A percentile compares a stretch with the other conserved stretches of the same genome.
phyloP scores from a whole-genome alignment of 768 basidiomycete species.

The Polyporus arcularius region DNA sequence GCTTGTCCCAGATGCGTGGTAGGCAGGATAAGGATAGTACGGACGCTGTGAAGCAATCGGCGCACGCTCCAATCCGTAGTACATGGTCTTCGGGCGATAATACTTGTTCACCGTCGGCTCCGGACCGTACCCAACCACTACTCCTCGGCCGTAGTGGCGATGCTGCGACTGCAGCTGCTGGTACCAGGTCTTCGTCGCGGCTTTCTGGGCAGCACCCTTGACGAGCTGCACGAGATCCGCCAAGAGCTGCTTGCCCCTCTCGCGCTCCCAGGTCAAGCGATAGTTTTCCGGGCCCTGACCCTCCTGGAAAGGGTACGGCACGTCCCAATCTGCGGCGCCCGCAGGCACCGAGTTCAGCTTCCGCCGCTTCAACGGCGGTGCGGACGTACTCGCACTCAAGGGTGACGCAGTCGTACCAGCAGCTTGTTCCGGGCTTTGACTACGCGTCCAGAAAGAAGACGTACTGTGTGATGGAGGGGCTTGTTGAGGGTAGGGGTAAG shows the following conservation, averaged over 20 bases:
- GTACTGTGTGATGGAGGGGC: neutral
- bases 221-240: conserved; percentile 61
- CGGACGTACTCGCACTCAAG: conserved; percentile 30
- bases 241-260: conserved; percentile 63
- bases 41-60: neutral
- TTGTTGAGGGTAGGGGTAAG: neutral
- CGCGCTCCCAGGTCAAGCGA: conserved; percentile 60
- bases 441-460: neutral
- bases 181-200: conserved; percentile 52
- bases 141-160: neutral
- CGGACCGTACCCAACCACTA: conserved; percentile 9
- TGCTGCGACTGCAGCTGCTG: conserved; percentile 13
- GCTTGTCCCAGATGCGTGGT: neutral
- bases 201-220: conserved; percentile 61
- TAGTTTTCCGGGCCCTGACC: conserved; percentile 77
- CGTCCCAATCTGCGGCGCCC: conserved; percentile 80
- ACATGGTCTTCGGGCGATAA: conserved; percentile 36
- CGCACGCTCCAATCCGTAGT: conserved; percentile 30
- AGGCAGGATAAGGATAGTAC: neutral
- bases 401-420: conserved; percentile 27
- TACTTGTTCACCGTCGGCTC: conserved; percentile 30
- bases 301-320: conserved; percentile 72
- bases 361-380: conserved; percentile 53
- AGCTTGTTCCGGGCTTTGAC: neutral
- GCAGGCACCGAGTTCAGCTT: conserved; percentile 72